Evolutionary conservation across 2,329 filamentous ascomycete genomes (phyloP), one percentile per base, ranked within the genome.

Genomic region (Penicillium sp.): DNA sequence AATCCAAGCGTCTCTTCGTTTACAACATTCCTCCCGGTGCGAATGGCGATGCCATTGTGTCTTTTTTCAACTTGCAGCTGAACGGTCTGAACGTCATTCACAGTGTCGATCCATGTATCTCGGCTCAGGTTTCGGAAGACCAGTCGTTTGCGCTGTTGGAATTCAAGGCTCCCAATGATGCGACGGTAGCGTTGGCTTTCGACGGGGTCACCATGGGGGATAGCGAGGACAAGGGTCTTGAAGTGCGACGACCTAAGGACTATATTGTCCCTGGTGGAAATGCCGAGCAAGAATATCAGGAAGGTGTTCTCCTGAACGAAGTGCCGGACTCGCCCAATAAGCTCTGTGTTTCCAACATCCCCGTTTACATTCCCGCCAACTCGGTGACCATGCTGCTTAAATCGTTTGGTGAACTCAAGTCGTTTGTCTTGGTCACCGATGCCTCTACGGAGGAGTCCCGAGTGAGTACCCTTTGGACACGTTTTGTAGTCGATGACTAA

Each of bases 311-410:
- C 25, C 85, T 87, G 2, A 84, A 76, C 46, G 70, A 85, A 13
- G 92, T 98, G 11, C 79, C 88, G 7, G 92, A 99, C 60, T 93
- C 87, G 2, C 83, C 88, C 12, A 88, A 95, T 72, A 99, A 99
- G 72, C 84, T 99, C 51, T 86, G 86, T 64, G 82, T 98, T 51
- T 80, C 85, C 33, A 93, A 94, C 59, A 84, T 99, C 39, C 89
- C 92, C 0, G 67, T 77, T 1, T 95, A 92, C 62, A 79, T 99
- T 31, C 83, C 79, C 2, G 92, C 96, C 41, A 88, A 94, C 39
- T 88, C 95, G 54, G 85, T 96, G 6, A 84, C 82, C 27, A 92
- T 96, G 68, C 76, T 98, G 13, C 73, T 98, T 5, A 82, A 84
- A 18, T 83, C 88, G 0, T 96, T 98, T 65, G 92, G 92, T 47